These are phyloP conservation scores for Dianthus caryophyllus DNA, from an alignment of 148 eudicot genomes.

Conservation along the genomic window DNA sequence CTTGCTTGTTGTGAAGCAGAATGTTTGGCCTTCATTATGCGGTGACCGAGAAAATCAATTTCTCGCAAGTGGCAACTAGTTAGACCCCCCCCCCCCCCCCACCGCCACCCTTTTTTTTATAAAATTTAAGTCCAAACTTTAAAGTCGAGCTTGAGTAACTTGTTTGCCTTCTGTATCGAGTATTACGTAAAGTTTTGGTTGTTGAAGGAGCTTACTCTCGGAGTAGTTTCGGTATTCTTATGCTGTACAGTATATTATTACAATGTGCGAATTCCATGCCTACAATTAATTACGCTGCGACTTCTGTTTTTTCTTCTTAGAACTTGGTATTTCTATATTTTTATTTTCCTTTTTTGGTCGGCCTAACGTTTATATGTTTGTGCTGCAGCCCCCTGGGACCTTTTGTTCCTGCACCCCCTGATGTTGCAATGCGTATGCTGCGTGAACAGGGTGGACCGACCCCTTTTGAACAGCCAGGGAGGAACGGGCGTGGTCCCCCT, in stretches of 20 bases:
- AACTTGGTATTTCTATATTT: no score
- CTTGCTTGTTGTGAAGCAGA: not conserved
- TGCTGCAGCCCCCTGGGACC: conserved; percentile 89
- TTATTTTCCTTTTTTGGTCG: not conserved
- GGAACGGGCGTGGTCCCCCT: conserved; percentile 64
- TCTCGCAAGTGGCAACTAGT: not conserved
- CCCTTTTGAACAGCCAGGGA: conserved; percentile 72
- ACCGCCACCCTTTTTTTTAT: no score
- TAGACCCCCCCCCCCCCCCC: no score
- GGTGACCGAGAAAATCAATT: not conserved
- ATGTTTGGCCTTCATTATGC: not conserved
- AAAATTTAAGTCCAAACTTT: not conserved
- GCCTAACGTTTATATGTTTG: conserved; percentile 3
- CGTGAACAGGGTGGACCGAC: conserved; percentile 88
- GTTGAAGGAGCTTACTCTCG: not conserved
- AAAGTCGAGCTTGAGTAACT: not conserved
- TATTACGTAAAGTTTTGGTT: no score
- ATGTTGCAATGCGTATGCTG: conserved; percentile 90
- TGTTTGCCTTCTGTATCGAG: no score
- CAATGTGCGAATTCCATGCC: not conserved
- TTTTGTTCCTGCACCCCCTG: conserved; percentile 99
- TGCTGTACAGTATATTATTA: not conserved
- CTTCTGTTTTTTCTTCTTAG: not conserved
- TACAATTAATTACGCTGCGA: no score
- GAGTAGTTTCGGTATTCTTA: not conserved